Conservation (phyloP, 345 rosid species). For the Eucalyptus sp. region DNA sequence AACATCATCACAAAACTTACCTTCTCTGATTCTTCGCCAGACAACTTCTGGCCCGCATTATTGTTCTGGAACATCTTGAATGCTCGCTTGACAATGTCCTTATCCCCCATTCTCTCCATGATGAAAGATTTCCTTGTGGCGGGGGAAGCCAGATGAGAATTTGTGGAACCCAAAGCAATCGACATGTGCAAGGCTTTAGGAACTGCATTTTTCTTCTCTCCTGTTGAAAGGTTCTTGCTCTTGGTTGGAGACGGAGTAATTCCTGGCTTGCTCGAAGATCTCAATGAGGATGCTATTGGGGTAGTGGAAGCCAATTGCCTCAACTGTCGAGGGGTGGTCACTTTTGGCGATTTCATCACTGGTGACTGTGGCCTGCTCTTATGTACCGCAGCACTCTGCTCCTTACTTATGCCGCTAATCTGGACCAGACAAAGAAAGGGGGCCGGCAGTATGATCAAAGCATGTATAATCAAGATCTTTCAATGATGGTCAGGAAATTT, state of each 20-base stretch:
- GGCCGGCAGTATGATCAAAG: neutral
- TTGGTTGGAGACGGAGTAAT: constrained; percentile 12
- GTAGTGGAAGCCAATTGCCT: constrained; percentile 23
- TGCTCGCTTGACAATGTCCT: constrained; percentile 87
- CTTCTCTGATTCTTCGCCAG: constrained; percentile 1
- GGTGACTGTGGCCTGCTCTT: constrained; percentile 24
- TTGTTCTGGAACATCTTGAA: constrained; percentile 75
- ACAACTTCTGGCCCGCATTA: constrained; percentile 22
- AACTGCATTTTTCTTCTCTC: constrained; percentile 38
- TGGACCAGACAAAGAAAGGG: neutral
- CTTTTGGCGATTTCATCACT: constrained; percentile 13
- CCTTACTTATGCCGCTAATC: constrained; percentile 20
- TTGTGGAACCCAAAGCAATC: constrained; percentile 34
- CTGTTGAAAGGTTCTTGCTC: constrained; percentile 17
- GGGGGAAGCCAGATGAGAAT: constrained; percentile 24
- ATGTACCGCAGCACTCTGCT: constrained; percentile 1
- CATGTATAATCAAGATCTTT: neutral
- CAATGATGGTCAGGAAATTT: neutral
- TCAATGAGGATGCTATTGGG: constrained; percentile 15
- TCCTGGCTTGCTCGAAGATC: constrained; percentile 24
- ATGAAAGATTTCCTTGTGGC: constrained; percentile 50
- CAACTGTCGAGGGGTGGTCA: constrained; percentile 33
- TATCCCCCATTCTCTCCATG: constrained; percentile 95
- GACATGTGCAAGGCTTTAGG: constrained; percentile 74
- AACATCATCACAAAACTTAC: neutral